These are phyloP conservation scores for Cyclospora cayetanensis DNA, from an alignment of 169 alveolate genomes.

Conservation along the genomic window DNA sequence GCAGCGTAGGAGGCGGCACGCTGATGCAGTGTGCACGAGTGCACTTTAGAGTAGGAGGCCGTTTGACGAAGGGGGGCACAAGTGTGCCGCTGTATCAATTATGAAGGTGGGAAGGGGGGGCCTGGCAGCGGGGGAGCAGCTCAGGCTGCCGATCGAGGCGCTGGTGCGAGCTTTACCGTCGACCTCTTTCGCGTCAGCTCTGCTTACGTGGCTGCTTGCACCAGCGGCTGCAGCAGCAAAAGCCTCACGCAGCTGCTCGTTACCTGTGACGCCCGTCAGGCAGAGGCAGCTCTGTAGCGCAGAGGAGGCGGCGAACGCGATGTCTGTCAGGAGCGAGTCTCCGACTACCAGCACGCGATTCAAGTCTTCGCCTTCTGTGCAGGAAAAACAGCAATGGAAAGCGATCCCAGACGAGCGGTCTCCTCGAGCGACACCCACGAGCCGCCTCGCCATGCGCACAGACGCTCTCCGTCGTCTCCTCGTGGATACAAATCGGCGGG, in stretches of 20 bases:
- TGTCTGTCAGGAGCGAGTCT: conserved; percentile 76
- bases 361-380: not conserved
- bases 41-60: no score
- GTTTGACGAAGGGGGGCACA: not conserved
- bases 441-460: no score
- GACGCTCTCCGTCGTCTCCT: no score
- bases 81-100: conserved; percentile 5
- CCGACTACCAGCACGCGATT: conserved; percentile 74
- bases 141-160: no score
- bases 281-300: conserved; percentile 3
- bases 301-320: conserved; percentile 58
- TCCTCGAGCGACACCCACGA: no score
- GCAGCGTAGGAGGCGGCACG: not conserved
- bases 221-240: not conserved
- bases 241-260: not conserved
- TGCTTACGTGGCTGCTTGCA: not conserved
- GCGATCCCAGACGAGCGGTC: not conserved
- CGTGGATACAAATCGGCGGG: no score
- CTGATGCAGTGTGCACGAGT: not conserved
- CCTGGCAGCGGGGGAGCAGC: not conserved
- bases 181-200: no score
- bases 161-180: no score
- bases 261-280: conserved; percentile 9
- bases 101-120: not conserved
- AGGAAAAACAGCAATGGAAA: not conserved